Evolutionary conservation across 192 early-diverging fungal species (phyloP).

Genomic region (Glomus cerebriforme): DNA sequence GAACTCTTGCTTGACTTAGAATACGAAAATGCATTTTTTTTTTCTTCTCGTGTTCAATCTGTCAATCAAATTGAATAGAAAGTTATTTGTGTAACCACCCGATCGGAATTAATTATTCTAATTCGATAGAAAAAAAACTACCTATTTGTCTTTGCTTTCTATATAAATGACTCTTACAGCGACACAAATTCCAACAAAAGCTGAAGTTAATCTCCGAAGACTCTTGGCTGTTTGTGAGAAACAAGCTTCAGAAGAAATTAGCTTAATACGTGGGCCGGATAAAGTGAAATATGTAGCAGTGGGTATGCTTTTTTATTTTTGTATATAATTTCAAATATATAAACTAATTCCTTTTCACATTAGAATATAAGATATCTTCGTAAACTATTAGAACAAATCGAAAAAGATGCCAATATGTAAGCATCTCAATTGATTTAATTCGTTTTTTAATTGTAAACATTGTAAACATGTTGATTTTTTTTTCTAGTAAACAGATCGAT

Average conservation of each 20-base stretch:
- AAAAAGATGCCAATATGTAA: conserved; percentile 16
- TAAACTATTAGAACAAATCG: conserved; percentile 28
- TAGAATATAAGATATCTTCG: conserved; percentile 31
- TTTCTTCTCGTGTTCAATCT: neutral
- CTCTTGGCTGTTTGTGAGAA: conserved; percentile 26
- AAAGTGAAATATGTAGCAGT: conserved; percentile 30
- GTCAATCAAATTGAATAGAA: too few species aligned
- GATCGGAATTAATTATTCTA: too few species aligned
- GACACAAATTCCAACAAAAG: conserved; percentile 16
- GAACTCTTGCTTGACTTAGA: conserved; percentile 47
- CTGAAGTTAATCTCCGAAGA: conserved; percentile 25
- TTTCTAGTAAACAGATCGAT: conserved; percentile 10
- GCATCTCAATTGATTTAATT: neutral
- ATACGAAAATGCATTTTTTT: conserved; percentile 29
- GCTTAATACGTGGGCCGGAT: conserved; percentile 30
- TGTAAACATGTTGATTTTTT: neutral
- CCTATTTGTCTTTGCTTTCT: too few species aligned
- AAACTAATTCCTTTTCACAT: neutral
- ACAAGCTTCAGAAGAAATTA: conserved; percentile 25
- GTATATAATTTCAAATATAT: neutral
- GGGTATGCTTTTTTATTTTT: neutral
- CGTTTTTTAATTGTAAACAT: neutral
- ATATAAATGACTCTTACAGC: neutral
- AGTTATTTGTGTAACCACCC: too few species aligned
- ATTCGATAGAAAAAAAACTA: too few species aligned